phyloP scores from a whole-genome alignment of 345 rosid species.

The Alliaria petiolata region DNA sequence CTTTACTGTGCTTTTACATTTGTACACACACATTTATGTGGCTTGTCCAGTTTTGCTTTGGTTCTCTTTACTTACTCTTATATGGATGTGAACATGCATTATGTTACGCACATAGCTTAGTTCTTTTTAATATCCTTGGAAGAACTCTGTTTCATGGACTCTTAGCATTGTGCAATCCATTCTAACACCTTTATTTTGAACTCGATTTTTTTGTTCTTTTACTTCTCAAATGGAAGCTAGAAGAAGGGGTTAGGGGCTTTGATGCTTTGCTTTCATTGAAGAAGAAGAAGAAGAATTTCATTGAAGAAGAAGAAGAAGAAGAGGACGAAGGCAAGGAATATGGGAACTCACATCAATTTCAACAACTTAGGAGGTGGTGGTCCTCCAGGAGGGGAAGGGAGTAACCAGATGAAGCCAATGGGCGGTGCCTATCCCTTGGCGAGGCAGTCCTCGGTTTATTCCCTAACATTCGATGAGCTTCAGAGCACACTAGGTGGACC shows the following conservation, averaged over 20 bases:
- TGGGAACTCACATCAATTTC: conserved; percentile 67
- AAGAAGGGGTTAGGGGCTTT: background rate
- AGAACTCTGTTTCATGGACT: conserved; percentile 14
- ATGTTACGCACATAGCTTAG: background rate
- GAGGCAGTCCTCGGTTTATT: conserved; percentile 72
- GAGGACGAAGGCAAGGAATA: conserved; percentile 10
- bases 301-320: no score
- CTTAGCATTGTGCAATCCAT: conserved; percentile 5
- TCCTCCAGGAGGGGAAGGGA: conserved; percentile 39
- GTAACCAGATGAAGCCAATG: conserved; percentile 31
- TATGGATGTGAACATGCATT: conserved; percentile 14
- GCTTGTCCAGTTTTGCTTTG: conserved; percentile 1
- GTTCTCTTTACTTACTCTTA: background rate
- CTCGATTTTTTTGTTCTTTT: background rate
- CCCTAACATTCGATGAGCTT: conserved; percentile 84
- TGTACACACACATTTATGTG: conserved; percentile 22
- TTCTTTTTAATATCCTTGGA: background rate
- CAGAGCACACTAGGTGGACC: conserved; percentile 71
- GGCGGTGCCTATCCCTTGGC: conserved; percentile 43
- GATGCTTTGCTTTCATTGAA: conserved; percentile 11
- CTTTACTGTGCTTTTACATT: conserved; percentile 20
- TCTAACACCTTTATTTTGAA: background rate
- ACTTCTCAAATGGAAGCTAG: background rate
- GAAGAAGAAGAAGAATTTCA: background rate
- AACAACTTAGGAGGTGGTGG: conserved; percentile 48